Percentiles rank a stretch among this genome's conserved stretches.
phyloP scores from a whole-genome alignment of 371 early-diverging fungal species.

The Mucor racemosus region DNA sequence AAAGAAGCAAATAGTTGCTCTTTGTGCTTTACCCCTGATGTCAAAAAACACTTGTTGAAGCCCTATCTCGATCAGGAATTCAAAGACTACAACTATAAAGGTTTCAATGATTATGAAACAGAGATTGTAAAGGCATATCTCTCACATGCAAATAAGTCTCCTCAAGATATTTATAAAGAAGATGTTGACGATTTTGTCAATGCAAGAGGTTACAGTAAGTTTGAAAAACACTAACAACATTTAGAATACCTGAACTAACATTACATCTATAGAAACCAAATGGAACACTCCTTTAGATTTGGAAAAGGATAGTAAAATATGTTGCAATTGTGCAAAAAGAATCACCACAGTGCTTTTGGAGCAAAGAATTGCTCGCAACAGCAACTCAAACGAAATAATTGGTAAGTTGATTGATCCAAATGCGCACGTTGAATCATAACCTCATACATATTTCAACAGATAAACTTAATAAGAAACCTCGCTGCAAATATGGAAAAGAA shows the following conservation, averaged over 20 bases:
- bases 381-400: slow-evolving; percentile 9
- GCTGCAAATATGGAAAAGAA: slow-evolving; percentile 51
- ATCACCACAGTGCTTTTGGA: slow-evolving; percentile 39
- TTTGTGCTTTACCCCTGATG: slow-evolving; percentile 30
- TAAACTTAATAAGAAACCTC: slow-evolving; percentile 18
- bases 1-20: slow-evolving; percentile 47
- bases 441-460: neutral
- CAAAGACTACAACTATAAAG: neutral
- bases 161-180: slow-evolving; percentile 32
- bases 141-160: slow-evolving; percentile 16
- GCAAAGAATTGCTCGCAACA: slow-evolving; percentile 14
- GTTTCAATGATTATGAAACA: slow-evolving; percentile 35
- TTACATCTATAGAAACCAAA: slow-evolving; percentile 19
- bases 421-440: neutral
- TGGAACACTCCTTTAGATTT: slow-evolving; percentile 45
- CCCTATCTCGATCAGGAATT: slow-evolving; percentile 29
- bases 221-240: neutral
- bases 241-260: too few species aligned
- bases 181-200: slow-evolving; percentile 28
- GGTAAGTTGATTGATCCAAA: slow-evolving; percentile 13
- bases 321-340: slow-evolving; percentile 37
- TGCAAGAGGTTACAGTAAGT: slow-evolving; percentile 39
- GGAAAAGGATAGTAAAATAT: slow-evolving; percentile 36
- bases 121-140: slow-evolving; percentile 33
- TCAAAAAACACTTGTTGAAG: slow-evolving; percentile 11